A percentile compares a stretch with the other conserved stretches of the same genome.
phyloP scores from a whole-genome alignment of 164 flowering plant species.

The Nelumbo lutea region DNA sequence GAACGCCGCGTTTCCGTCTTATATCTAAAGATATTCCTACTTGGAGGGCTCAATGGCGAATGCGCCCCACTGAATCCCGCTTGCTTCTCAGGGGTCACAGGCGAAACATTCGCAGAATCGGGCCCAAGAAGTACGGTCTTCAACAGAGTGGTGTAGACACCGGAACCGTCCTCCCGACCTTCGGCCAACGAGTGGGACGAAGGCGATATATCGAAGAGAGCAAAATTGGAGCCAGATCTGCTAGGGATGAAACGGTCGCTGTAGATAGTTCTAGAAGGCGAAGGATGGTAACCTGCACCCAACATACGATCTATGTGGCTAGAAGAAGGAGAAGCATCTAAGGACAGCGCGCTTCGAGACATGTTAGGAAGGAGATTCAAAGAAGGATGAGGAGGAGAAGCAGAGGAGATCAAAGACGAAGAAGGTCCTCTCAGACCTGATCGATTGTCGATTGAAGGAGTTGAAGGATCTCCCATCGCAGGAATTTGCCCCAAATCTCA shows the following conservation, averaged over 20 bases:
- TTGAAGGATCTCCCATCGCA: conserved; percentile 27
- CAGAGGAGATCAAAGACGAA: background rate
- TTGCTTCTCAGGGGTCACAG: conserved; percentile 59
- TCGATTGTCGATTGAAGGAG: conserved; percentile 13
- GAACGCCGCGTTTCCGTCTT: conserved; percentile 69
- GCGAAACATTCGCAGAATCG: conserved; percentile 31
- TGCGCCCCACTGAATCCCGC: conserved; percentile 13
- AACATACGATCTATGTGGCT: conserved; percentile 33
- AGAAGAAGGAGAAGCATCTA: conserved; percentile 17
- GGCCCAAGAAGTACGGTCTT: conserved; percentile 68
- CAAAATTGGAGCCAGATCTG: conserved; percentile 81
- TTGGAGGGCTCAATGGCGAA: conserved; percentile 24
- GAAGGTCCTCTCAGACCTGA: conserved; percentile 10
- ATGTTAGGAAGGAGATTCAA: conserved; percentile 38
- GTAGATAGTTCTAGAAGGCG: conserved; percentile 68
- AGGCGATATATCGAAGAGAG: conserved; percentile 50
- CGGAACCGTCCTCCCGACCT: conserved; percentile 45
- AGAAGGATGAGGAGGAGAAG: conserved; percentile 12
- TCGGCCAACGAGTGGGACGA: conserved; percentile 30
- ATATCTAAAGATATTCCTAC: conserved; percentile 74
- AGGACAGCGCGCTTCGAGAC: conserved; percentile 20
- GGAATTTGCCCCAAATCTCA: background rate
- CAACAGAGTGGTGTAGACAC: conserved; percentile 51
- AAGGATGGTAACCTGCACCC: conserved; percentile 29
- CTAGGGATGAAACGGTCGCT: conserved; percentile 88